phyloP scores from a whole-genome alignment of 2,329 filamentous ascomycete species.

The Colletotrichum orbiculare region DNA sequence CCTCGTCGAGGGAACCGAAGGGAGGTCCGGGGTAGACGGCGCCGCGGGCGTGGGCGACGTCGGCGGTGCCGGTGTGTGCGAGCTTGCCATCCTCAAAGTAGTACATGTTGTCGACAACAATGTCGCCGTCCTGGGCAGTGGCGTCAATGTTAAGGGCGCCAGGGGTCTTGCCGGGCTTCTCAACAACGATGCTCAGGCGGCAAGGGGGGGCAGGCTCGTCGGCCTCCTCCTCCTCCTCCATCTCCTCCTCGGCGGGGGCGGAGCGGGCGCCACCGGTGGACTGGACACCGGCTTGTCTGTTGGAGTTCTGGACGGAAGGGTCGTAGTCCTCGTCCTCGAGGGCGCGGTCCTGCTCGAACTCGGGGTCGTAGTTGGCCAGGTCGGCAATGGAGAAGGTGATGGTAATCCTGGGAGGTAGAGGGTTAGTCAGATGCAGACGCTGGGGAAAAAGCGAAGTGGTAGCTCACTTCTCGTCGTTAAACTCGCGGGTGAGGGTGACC shows the following conservation, averaged over 20 bases:
- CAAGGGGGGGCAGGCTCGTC: slow-evolving; percentile 76
- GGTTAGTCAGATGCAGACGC: no score
- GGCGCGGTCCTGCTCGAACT: slow-evolving; percentile 66
- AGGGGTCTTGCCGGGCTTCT: slow-evolving; percentile 77
- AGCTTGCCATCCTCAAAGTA: slow-evolving; percentile 84
- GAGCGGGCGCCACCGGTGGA: slow-evolving; percentile 61
- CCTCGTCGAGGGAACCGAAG: slow-evolving; percentile 94
- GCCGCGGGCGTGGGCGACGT: slow-evolving; percentile 80
- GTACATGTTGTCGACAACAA: slow-evolving; percentile 90
- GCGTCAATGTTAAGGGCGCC: slow-evolving; percentile 91
- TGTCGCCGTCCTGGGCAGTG: slow-evolving; percentile 83
- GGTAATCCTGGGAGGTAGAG: slow-evolving; percentile 64
- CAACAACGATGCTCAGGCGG: slow-evolving; percentile 85
- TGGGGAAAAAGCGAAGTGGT: neutral
- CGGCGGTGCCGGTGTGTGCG: slow-evolving; percentile 79
- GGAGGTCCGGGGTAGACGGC: slow-evolving; percentile 90
- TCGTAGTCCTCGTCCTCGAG: slow-evolving; percentile 63
- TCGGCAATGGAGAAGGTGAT: slow-evolving; percentile 88
- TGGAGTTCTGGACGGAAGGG: slow-evolving; percentile 61
- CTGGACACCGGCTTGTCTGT: slow-evolving; percentile 66
- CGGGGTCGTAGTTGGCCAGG: slow-evolving; percentile 74
- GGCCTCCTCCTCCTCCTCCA: slow-evolving; percentile 59
- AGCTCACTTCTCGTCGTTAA: slow-evolving; percentile 87
- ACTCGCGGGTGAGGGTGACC: slow-evolving; percentile 83
- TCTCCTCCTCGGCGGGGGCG: slow-evolving; percentile 63